Conservation (phyloP, 2,329 filamentous ascomycete genomes). For the Emericellopsis cladophorae region DNA sequence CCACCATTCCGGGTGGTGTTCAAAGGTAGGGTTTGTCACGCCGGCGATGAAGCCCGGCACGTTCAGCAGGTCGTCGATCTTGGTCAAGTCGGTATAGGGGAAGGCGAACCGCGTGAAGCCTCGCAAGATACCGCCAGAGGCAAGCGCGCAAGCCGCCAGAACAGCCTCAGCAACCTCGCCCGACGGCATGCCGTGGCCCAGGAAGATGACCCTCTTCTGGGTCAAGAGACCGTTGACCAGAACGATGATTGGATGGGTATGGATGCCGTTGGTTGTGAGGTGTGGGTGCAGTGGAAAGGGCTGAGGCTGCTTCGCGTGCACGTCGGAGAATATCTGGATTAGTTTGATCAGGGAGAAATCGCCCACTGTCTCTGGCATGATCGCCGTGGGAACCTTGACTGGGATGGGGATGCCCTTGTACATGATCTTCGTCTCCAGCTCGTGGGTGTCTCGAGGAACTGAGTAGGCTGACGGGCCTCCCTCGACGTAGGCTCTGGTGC, state of each 20-base stretch:
- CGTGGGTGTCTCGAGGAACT: constrained; percentile 87
- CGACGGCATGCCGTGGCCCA: constrained; percentile 89
- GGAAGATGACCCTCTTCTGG: constrained; percentile 90
- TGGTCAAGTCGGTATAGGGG: constrained; percentile 94
- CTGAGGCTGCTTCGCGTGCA: constrained; percentile 71
- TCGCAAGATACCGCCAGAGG: constrained; percentile 79
- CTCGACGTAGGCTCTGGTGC: constrained; percentile 50
- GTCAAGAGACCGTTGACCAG: constrained; percentile 90
- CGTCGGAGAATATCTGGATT: constrained; percentile 82
- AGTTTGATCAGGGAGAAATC: constrained; percentile 97
- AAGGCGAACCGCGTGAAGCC: constrained; percentile 96
- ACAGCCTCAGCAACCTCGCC: constrained; percentile 97
- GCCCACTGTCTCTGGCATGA: constrained; percentile 90
- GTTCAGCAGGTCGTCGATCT: constrained; percentile 90
- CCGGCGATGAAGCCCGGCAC: constrained; percentile 96
- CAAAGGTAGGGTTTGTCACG: constrained; percentile 94
- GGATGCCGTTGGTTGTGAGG: constrained; percentile 79
- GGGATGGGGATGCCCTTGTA: constrained; percentile 96
- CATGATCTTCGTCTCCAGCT: constrained; percentile 89
- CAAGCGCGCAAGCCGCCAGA: constrained; percentile 86
- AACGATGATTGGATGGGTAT: constrained; percentile 89
- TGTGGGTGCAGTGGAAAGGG: constrained; percentile 82
- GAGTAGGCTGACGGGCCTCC: constrained; percentile 48
- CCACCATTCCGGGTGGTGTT: constrained; percentile 95
- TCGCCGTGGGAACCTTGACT: constrained; percentile 87